Evolutionary conservation across 1,139 yeast genomes (phyloP), one percentile per base, ranked within the genome.

Genomic region (Kurtzmaniella quercitrusa): DNA sequence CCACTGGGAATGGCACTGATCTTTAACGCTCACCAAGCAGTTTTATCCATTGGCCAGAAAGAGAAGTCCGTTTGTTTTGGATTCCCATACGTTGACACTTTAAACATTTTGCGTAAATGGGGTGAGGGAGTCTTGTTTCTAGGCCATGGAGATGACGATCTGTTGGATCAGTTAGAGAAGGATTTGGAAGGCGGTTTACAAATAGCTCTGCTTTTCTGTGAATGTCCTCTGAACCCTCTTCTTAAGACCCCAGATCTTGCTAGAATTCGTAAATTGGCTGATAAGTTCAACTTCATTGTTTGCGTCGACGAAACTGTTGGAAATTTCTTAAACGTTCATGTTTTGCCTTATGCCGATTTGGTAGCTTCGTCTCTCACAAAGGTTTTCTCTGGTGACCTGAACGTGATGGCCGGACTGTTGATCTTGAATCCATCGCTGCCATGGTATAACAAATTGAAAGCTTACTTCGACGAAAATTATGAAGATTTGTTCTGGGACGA

Each of bases 1-100:
- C 95, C 97, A 11, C 74, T 91, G 1, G 98, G 98, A 14, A 93
- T 93, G 98, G 85, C 96, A 2, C 72, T 96, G 1, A 86, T 93
- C 37, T 93, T 85, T 66, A 77, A 79, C 45, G 88, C 96, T 0
- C 96, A 91, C 57, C 77, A 84, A 48, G 74, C 86, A 2, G 59
- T 83, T 19, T 63, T 88, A 48, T 63, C 69, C 14, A 48, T 54
- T 5, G 36, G 43, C 5, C 46, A 46, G 9, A 69, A 71, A 34
- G 71, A 76, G 50, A 87, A 88, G 60, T 82, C 95, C 0, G 95
- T 89, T 1, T 86, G 95, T 64, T 89, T 86, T 63, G 98, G 98
- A 0, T 89, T 91, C 63, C 96, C 98, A 5, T 93, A 91, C 60
- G 94, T 88, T 22, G 98, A 93, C 59, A 91, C 98, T 0, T 70